Conservation (phyloP, 2,329 filamentous ascomycete species). For the Drechslerella dactyloides region DNA sequence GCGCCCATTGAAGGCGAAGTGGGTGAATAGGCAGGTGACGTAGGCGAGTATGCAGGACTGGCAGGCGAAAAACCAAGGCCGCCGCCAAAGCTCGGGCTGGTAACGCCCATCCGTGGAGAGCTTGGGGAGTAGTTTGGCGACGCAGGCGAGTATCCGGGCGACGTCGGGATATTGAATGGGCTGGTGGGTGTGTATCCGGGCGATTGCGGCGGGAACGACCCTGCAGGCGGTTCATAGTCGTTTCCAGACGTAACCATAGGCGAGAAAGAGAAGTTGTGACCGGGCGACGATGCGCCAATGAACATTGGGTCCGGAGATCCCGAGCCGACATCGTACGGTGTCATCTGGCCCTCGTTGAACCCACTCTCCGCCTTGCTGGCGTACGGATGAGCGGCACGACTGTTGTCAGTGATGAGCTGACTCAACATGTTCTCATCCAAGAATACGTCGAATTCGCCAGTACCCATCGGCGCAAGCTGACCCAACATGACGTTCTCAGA, state of each 20-base stretch:
- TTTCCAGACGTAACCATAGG: conserved; percentile 74
- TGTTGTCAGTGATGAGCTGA: conserved; percentile 91
- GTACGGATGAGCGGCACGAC: conserved; percentile 70
- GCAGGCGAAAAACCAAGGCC: conserved; percentile 63
- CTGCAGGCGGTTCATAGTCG: conserved; percentile 68
- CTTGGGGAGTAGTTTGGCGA: conserved; percentile 73
- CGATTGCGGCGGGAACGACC: conserved; percentile 66
- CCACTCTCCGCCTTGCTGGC: conserved; percentile 70
- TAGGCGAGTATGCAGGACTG: conserved; percentile 64
- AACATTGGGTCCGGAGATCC: conserved; percentile 68
- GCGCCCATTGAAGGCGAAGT: conserved; percentile 69
- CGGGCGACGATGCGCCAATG: conserved; percentile 75
- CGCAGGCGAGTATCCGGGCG: conserved; percentile 70
- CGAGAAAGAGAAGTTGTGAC: conserved; percentile 72
- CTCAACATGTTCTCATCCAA: conserved; percentile 95
- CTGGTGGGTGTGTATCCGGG: conserved; percentile 73
- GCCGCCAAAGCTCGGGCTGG: conserved; percentile 65
- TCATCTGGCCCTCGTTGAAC: conserved; percentile 75
- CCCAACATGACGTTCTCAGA: conserved; percentile 99
- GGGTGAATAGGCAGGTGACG: conserved; percentile 73
- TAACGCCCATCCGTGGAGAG: conserved; percentile 69
- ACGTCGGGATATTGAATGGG: conserved; percentile 76
- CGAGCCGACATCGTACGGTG: conserved; percentile 82
- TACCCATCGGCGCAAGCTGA: conserved; percentile 95
- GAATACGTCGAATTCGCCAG: conserved; percentile 91